phyloP scores from a whole-genome alignment of 2,329 filamentous ascomycete genomes.

The Aspergillus tubingensis region DNA sequence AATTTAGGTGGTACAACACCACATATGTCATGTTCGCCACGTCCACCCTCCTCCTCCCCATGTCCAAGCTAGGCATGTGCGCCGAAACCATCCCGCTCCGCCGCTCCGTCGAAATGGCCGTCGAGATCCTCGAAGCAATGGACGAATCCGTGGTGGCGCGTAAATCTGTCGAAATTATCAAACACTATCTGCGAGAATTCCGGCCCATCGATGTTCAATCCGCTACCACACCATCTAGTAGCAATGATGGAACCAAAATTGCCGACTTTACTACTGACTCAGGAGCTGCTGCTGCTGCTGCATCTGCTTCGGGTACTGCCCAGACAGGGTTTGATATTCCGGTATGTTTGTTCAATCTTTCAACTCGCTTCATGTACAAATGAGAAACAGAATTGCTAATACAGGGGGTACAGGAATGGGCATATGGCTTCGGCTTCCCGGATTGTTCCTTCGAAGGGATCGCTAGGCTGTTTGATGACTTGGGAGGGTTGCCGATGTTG shows the following conservation, averaged over 20 bases:
- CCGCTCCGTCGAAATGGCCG: conserved; percentile 39
- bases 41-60: conserved; percentile 39
- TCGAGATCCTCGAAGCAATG: conserved; percentile 46
- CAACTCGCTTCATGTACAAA: neutral
- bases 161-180: conserved; percentile 42
- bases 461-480: conserved; percentile 37
- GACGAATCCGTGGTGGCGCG: conserved; percentile 44
- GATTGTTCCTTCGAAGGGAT: conserved; percentile 42
- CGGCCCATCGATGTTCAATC: conserved; percentile 13
- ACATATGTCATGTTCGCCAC: conserved; percentile 47
- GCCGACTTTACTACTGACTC: neutral
- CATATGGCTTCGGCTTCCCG: conserved; percentile 39
- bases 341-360: conserved; percentile 15
- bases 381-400: neutral
- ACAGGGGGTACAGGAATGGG: conserved; percentile 28
- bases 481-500: conserved; percentile 33
- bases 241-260: neutral
- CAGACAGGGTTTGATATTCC: conserved; percentile 30
- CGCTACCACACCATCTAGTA: neutral
- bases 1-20: conserved; percentile 45
- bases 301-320: neutral
- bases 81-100: conserved; percentile 31
- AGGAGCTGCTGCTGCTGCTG: conserved; percentile 10
- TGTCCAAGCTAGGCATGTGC: conserved; percentile 34
- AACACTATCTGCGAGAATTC: conserved; percentile 36